Evolutionary conservation across 2,329 filamentous ascomycete species (phyloP).

Genomic region (Onygena corvina): DNA sequence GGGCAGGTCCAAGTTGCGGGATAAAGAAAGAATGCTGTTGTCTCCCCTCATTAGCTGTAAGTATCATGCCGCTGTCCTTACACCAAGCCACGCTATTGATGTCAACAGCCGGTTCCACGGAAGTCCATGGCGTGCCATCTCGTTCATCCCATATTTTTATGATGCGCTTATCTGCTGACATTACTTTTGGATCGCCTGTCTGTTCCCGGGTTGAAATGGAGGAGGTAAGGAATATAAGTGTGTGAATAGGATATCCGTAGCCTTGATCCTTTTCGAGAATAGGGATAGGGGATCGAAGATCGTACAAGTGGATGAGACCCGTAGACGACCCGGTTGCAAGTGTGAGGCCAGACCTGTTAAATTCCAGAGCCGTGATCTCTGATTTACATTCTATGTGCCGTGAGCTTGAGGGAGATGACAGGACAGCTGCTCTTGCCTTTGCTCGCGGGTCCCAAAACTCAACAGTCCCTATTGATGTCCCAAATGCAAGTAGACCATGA

Average conservation of each 20-base stretch:
- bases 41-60: constrained; percentile 92
- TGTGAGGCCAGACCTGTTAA: constrained; percentile 69
- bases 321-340: constrained; percentile 77
- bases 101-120: constrained; percentile 86
- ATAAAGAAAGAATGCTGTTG: constrained; percentile 94
- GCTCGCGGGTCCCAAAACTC: constrained; percentile 93
- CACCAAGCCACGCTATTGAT: constrained; percentile 91
- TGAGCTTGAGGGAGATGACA: constrained; percentile 45
- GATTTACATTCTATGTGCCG: constrained; percentile 33
- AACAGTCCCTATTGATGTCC: constrained; percentile 86
- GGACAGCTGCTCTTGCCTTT: constrained; percentile 64
- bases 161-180: constrained; percentile 86
- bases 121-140: constrained; percentile 82
- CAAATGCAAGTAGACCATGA: constrained; percentile 84
- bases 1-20: constrained; percentile 81
- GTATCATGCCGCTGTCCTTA: constrained; percentile 81
- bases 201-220: constrained; percentile 63
- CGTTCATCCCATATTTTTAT: constrained; percentile 92
- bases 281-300: constrained; percentile 76
- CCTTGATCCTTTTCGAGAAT: constrained; percentile 89
- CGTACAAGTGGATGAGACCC: constrained; percentile 81
- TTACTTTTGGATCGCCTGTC: constrained; percentile 56
- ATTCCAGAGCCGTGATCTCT: constrained; percentile 78
- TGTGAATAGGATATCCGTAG: constrained; percentile 85
- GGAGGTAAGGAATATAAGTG: constrained; percentile 53